phyloP scores from a whole-genome alignment of 129 eudicot genomes.

The Saposhnikovia divaricata region DNA sequence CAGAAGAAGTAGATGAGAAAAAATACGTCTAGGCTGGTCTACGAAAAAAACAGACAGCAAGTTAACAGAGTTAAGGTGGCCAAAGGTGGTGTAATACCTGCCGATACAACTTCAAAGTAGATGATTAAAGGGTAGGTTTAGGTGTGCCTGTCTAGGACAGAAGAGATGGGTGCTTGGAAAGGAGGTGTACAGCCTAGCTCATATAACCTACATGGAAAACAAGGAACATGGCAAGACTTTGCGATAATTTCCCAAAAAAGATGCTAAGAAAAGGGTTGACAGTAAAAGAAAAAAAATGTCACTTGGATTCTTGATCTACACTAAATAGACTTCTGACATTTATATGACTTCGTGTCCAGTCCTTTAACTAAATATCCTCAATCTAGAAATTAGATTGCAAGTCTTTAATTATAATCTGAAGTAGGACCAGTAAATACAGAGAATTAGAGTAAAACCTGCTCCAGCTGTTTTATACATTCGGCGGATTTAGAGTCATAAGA shows the following conservation, averaged over 20 bases:
- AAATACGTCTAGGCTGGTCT: not conserved
- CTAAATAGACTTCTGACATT: not conserved
- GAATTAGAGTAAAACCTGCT: constrained; percentile 56
- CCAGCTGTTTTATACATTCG: constrained; percentile 77
- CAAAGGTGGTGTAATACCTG: not conserved
- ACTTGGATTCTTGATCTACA: not conserved
- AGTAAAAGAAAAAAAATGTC: not conserved
- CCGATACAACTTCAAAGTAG: not conserved
- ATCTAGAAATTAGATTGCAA: not conserved
- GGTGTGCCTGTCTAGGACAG: not conserved
- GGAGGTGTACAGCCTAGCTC: not conserved
- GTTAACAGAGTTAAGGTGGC: not conserved
- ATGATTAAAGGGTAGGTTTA: not conserved
- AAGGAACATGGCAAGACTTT: not conserved
- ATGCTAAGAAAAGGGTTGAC: not conserved
- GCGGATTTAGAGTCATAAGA: constrained; percentile 64
- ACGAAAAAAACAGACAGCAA: not conserved
- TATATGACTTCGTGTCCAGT: not conserved
- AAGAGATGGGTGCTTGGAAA: not conserved
- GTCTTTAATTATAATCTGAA: not conserved
- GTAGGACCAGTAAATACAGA: not conserved
- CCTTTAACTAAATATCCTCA: not conserved
- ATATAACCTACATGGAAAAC: not conserved
- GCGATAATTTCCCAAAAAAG: not conserved
- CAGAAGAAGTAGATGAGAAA: not conserved